Evolutionary conservation across 2,329 filamentous ascomycete species (phyloP), one percentile per base, ranked within the genome.

Genomic region (Ophiocordyceps polyrhachis-furcata): DNA sequence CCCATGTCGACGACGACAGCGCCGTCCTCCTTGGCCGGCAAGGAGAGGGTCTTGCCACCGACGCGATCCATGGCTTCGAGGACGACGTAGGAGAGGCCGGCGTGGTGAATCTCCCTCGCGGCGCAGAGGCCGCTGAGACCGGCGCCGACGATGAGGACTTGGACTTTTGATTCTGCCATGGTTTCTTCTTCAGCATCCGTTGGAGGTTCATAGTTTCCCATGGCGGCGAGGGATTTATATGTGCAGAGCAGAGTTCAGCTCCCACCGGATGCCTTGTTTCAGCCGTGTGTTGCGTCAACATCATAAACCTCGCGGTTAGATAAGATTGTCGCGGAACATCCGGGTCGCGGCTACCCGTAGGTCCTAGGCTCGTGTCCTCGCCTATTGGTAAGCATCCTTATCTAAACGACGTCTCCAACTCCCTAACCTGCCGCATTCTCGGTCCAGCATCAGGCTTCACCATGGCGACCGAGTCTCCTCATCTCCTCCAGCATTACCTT

Each of bases 31-130:
- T 56, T 47, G 3, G n/a, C 32, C 6, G 19, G 40, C 5, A 41
- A 11, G 4, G 61, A 67, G 56, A 60, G 69, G 0, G 67, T 71
- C 54, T 74, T 74, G 7, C 71, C 71, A 0, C 71, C 70, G 0
- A 73, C 66, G 0, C 67, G 62, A 38, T 70, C 60, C 5, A 64
- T 58, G 1, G 69, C 69, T 49, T 74, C 71, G 1, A 74, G 55
- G 0, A 74, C 59, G 0, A 65, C 46, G n/a, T 59, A 57, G 0
- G 60, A 61, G 5, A 67, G 52, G 1, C 64, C 64, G 0, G 59
- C 58, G 1, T 52, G 43, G 4, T 60, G 52, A 3, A 68, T 48
- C 1, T 56, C 50, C 8, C 54, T 43, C 1, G 65, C 65, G 0
- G 65, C 63, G 20, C 56, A 49, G 11, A 65, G 58, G 17, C 59